phyloP scores from a whole-genome alignment of 768 basidiomycete species.

The Lactifluus pinguis region DNA sequence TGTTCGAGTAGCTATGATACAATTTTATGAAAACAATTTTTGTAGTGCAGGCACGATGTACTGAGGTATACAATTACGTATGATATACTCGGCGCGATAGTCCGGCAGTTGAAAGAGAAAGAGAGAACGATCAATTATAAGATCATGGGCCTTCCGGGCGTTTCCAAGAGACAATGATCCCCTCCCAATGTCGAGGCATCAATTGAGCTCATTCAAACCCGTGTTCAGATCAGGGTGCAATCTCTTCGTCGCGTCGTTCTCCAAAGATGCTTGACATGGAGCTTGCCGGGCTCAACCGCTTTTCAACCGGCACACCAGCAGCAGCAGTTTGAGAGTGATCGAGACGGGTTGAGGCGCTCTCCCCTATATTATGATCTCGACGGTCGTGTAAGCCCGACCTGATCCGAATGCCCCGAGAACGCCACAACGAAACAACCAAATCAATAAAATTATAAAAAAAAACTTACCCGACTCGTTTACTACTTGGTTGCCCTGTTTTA shows the following conservation, averaged over 20 bases:
- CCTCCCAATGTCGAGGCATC: background rate
- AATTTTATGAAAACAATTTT: background rate
- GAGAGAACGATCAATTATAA: background rate
- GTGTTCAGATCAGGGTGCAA: background rate
- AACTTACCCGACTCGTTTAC: background rate
- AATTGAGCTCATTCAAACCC: background rate
- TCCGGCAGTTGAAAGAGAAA: background rate
- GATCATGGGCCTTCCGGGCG: background rate
- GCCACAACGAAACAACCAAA: background rate
- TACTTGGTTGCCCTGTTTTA: background rate
- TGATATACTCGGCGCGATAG: background rate
- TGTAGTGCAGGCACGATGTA: background rate
- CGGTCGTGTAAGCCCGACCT: background rate
- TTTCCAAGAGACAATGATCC: background rate
- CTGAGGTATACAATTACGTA: background rate
- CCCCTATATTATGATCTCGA: background rate
- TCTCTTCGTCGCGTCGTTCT: background rate
- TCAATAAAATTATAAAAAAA: background rate
- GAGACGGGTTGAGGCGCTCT: background rate
- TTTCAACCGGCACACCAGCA: background rate
- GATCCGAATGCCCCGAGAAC: background rate
- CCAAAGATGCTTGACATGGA: background rate
- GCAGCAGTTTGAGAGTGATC: background rate
- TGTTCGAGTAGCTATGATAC: background rate
- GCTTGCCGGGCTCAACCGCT: background rate